Evolutionary conservation across 495 filamentous ascomycete species (phyloP), one percentile per base, ranked within the genome.

Genomic region (Alectoria sarmentosa): DNA sequence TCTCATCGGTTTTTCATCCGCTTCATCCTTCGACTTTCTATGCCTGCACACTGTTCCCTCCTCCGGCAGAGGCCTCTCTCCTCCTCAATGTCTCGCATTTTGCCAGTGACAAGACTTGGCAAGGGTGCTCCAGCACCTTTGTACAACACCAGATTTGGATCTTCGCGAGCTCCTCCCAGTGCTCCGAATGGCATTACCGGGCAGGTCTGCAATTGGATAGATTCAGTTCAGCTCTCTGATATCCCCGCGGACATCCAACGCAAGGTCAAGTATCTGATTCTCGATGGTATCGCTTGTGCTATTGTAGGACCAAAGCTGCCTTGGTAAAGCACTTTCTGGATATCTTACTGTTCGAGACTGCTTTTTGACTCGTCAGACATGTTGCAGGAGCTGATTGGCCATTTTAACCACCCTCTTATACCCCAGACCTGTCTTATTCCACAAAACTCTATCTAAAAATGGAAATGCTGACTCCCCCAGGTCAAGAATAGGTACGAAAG

Each of bases 211-310:
- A 32, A 63, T 10, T 75, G 71, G 69, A 62, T 74, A 34, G 37
- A 64, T 4, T 61, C 54, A 1, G 15, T 72, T 7, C 61, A 60
- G 15, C 61, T 73, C 2, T 36, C 56, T 19, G 64, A 71, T 39
- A 68, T 76, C 44, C 74, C 71, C 3, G 58, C 48, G 17, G 56
- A 68, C 1, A 42, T 74, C 14, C 49, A 39, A 38, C 67, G 48
- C 7, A 68, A 77, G 23, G 74, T 73, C 5, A 79, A 80, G 66
- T 71, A 80, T 68, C 68, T 79, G 15, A 74, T 83, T 26, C 67
- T 81, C 0, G 79, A 82, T 63, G 78, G 78, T 26, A 59, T 81
- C 2, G 74, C 69, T 5, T 80, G 75, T 63, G 74, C 56, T n/a
- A 60, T 80, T 13, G 67, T 80, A 15, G 79, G 76, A 1, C 69